Evolutionary conservation across 2,329 filamentous ascomycete genomes (phyloP), one percentile per base, ranked within the genome.

Genomic region (Apiospora sp.): DNA sequence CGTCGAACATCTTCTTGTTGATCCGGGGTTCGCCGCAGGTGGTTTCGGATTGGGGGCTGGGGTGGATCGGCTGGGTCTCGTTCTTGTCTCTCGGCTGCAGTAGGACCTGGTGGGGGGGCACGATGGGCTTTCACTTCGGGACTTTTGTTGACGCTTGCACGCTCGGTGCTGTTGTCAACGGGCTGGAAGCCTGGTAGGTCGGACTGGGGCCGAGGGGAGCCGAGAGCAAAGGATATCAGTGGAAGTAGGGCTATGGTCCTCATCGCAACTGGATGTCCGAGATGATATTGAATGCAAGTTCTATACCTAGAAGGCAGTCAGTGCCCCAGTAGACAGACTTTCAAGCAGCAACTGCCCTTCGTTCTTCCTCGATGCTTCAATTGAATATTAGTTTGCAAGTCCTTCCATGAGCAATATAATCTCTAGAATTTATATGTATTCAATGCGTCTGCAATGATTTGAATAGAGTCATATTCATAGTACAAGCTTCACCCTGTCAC

Each of bases 401-500:
- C 6, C 16, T 19, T 5, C 7, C 16, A 14, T 44, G 43, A 5
- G 43, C 12, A 16, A 4, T 19, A 16, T 7, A 48, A 48, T 1
- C 7, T 22, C 6, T 8, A 19, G 16, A 16, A 48, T 48, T 48
- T 48, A 22, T 48, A 48, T 22, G 2, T 4, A 48, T 22, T 48
- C 44, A 48, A 22, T 48, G 4, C 4, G 6, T 7, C 22, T 5
- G 1, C 22, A 22, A 8, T 19, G 16, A 48, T 48, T 22, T 22
- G 16, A 1, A 0, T 2, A 4, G 5, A 7, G 16, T 22, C 19
- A 48, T 22, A 1, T 22, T 48, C 5, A 22, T 3, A 8, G 0
- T 7, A 48, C 0, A 48, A 22, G 19, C 5, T 22, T 48, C 44
- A 48, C 5, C 8, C 44, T 19, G 4, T 37, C n/a, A n/a, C n/a